Percentiles rank a stretch among this genome's conserved stretches.
Evolutionary conservation across 2,329 filamentous ascomycete genomes (phyloP).

Genomic region (Pyricularia grisea): DNA sequence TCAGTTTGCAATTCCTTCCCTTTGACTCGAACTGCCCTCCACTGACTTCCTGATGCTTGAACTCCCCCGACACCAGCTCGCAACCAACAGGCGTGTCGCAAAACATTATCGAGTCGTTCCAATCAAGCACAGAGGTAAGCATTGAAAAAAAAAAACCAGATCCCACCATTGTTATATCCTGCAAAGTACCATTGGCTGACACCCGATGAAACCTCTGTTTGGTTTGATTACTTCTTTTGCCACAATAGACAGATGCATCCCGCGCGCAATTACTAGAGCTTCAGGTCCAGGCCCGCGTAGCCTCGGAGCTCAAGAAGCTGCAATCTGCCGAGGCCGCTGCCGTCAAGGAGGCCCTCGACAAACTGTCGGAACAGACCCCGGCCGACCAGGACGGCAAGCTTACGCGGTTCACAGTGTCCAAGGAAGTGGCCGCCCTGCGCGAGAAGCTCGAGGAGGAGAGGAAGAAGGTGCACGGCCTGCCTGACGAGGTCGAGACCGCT

Average conservation of each 20-base stretch:
- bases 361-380: slow-evolving; percentile 33
- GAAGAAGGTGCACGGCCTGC: slow-evolving; percentile 58
- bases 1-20: background rate
- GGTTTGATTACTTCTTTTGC: background rate
- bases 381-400: slow-evolving; percentile 20
- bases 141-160: background rate
- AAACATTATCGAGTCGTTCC: slow-evolving; percentile 72
- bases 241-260: slow-evolving; percentile 70
- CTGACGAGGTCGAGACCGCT: slow-evolving; percentile 63
- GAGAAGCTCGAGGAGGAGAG: slow-evolving; percentile 52
- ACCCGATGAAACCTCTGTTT: background rate
- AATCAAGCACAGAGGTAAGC: slow-evolving; percentile 75
- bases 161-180: no score
- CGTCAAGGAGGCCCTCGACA: slow-evolving; percentile 59
- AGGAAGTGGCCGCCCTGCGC: slow-evolving; percentile 50
- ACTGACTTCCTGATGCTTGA: background rate
- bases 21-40: background rate
- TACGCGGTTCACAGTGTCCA: slow-evolving; percentile 39
- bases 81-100: slow-evolving; percentile 57
- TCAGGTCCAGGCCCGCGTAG: slow-evolving; percentile 79
- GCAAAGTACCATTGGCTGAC: background rate
- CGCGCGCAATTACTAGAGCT: slow-evolving; percentile 77
- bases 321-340: slow-evolving; percentile 60
- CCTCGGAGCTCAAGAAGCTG: slow-evolving; percentile 73
- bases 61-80: slow-evolving; percentile 16